These are phyloP conservation scores for Lachancea quebecensis DNA, from an alignment of 805 yeast genomes.

Conservation along the genomic window DNA sequence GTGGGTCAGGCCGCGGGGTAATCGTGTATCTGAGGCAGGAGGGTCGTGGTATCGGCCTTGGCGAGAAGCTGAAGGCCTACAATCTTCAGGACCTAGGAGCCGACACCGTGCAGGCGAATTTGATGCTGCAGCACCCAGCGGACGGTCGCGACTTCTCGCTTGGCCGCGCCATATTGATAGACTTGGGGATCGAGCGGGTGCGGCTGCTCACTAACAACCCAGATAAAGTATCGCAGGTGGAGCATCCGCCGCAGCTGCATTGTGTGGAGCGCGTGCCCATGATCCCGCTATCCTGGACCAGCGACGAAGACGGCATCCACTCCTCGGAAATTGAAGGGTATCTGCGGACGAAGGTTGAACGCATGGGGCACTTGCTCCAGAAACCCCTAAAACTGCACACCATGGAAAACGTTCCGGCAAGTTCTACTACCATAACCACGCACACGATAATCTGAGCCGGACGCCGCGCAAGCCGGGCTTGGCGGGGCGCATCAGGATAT, in stretches of 20 bases:
- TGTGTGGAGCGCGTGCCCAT: conserved; percentile 91
- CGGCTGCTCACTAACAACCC: conserved; percentile 90
- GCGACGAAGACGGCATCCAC: conserved; percentile 56
- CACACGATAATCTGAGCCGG: conserved; percentile 3
- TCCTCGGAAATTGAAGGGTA: conserved; percentile 89
- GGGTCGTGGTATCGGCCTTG: conserved; percentile 98
- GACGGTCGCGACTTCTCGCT: conserved; percentile 92
- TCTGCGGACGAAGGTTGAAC: conserved; percentile 84
- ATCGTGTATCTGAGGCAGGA: conserved; percentile 95
- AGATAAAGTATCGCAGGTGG: conserved; percentile 91
- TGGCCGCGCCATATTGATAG: conserved; percentile 88
- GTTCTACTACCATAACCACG: conserved; percentile 6
- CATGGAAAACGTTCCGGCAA: conserved; percentile 1
- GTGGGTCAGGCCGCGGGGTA: conserved; percentile 80
- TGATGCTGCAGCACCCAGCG: conserved; percentile 91
- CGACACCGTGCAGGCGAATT: conserved; percentile 94
- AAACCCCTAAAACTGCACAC: conserved; percentile 34
- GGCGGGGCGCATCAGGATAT: background rate
- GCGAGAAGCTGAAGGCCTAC: conserved; percentile 94
- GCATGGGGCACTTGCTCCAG: conserved; percentile 91
- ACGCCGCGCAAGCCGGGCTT: no score
- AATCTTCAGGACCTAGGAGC: conserved; percentile 97
- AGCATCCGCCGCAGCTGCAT: conserved; percentile 67
- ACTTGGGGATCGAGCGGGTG: conserved; percentile 66
- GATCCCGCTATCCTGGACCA: conserved; percentile 91